These are phyloP conservation scores for Blastobotrys terrestris DNA, from an alignment of 805 yeast species.

Conservation along the genomic window DNA sequence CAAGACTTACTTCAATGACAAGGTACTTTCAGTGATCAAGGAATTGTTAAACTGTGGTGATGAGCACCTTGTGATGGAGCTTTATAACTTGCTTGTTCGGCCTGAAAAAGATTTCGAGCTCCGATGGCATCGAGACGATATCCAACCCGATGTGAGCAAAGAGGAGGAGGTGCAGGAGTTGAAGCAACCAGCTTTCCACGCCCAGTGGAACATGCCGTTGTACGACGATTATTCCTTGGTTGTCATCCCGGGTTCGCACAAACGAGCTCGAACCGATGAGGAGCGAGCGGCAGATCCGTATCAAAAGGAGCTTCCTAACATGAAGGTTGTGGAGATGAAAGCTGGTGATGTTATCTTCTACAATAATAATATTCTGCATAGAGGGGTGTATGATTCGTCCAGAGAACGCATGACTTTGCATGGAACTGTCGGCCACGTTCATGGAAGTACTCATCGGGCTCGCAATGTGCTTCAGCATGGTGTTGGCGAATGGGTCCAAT, in stretches of 20 bases:
- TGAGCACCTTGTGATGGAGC: conserved; percentile 39
- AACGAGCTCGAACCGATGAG: conserved; percentile 38
- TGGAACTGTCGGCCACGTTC: conserved; percentile 44
- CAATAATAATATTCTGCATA: conserved; percentile 44
- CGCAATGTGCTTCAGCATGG: conserved; percentile 51
- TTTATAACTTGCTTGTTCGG: conserved; percentile 47
- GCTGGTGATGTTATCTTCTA: conserved; percentile 50
- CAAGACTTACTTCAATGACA: conserved; percentile 4
- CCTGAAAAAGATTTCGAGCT: conserved; percentile 48
- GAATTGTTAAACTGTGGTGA: conserved; percentile 35
- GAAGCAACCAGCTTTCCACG: conserved; percentile 39
- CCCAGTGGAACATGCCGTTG: conserved; percentile 47
- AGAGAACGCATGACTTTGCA: conserved; percentile 41
- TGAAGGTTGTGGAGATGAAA: conserved; percentile 38
- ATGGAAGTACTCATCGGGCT: conserved; percentile 39
- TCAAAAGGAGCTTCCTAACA: conserved; percentile 21
- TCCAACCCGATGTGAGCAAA: conserved; percentile 40
- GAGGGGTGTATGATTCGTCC: conserved; percentile 39
- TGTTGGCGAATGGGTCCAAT: conserved; percentile 38
- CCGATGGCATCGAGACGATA: conserved; percentile 49
- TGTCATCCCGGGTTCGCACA: conserved; percentile 45
- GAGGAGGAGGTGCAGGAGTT: conserved; percentile 41
- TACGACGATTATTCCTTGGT: conserved; percentile 43
- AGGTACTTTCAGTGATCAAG: conserved; percentile 2
- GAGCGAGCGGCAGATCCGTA: conserved; percentile 36